Evolutionary conservation across 805 yeast species (phyloP), one percentile per base, ranked within the genome.

Genomic region (Komagataella ulmi): DNA sequence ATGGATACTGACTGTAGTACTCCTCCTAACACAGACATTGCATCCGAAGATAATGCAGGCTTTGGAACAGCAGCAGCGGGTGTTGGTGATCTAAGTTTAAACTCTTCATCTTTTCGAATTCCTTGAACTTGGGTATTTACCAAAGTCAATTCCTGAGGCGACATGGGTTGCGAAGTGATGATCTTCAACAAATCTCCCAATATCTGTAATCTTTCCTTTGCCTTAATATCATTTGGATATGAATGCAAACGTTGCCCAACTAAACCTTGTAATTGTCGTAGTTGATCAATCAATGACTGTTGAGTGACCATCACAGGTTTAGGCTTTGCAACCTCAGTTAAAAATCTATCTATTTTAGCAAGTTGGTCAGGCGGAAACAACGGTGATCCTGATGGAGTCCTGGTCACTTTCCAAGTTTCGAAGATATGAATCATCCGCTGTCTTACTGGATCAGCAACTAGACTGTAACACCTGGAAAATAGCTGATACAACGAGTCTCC

Each of bases 391-490:
- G 84, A 74, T 46, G 77, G 72, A 2, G 80, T 70, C 49, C 76
- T 80, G 36, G 90, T 79, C 48, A 67, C 68, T 63, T 85, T 83
- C 99, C 99, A 93, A 17, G 96, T 87, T 62, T 82, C 82, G 67
- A 87, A 91, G 55, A 93, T 68, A 56, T 81, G 83, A 52, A 81
- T 81, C 64, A 93, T 69, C 64, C 85, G 86, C 49, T 75, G 72
- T 57, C 98, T 75, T 14, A 83, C 77, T n/a, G 73, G 66, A 58
- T 88, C 95, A 59, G 81, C 83, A 45, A 87, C 91, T 51, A 83
- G 69, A n/a, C 87, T 75, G 63, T 86, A 93, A 2, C 89, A 83
- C 55, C 79, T 81, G 23, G 85, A 81, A 66, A 85, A 91, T 3
- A 86, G 70, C 57, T 75, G 77, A 67, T 77, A 84, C 48, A 89